phyloP scores from a whole-genome alignment of 2,329 filamentous ascomycete species.

The Celoporthe dispersa region DNA sequence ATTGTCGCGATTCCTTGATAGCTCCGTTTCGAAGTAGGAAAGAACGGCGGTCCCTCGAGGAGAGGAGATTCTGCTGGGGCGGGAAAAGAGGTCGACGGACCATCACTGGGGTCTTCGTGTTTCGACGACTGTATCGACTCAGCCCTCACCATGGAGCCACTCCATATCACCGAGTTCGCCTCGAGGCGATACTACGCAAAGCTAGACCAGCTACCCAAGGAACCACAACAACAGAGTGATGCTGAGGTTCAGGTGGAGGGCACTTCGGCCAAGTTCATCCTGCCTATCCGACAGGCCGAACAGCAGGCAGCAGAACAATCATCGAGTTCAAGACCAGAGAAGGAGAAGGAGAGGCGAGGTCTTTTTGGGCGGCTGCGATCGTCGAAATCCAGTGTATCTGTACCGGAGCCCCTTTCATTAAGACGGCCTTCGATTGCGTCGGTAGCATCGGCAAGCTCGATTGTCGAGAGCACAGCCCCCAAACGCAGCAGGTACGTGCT shows the following conservation, averaged over 20 bases:
- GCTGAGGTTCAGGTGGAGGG: slow-evolving; percentile 34
- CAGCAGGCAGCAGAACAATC: slow-evolving; percentile 30
- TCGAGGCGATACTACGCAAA: slow-evolving; percentile 68
- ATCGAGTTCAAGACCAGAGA: slow-evolving; percentile 35
- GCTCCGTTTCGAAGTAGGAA: slow-evolving; percentile 25
- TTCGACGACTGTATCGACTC: slow-evolving; percentile 5
- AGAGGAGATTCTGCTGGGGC: slow-evolving; percentile 28
- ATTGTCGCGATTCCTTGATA: slow-evolving; percentile 34
- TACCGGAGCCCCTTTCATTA: slow-evolving; percentile 19
- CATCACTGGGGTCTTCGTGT: not conserved
- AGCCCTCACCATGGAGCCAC: slow-evolving; percentile 59
- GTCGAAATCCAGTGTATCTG: slow-evolving; percentile 18
- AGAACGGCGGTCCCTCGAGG: slow-evolving; percentile 19
- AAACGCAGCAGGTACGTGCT: slow-evolving; percentile 40
- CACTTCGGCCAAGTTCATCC: slow-evolving; percentile 37
- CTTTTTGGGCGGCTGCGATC: slow-evolving; percentile 27
- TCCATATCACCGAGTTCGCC: slow-evolving; percentile 69
- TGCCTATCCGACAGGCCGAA: slow-evolving; percentile 36
- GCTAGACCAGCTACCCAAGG: slow-evolving; percentile 57
- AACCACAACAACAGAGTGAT: slow-evolving; percentile 45
- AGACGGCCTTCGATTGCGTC: slow-evolving; percentile 27
- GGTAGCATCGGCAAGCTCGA: slow-evolving; percentile 25
- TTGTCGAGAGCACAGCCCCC: slow-evolving; percentile 25
- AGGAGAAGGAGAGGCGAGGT: slow-evolving; percentile 30
- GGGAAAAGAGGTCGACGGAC: slow-evolving; percentile 27